A percentile compares a stretch with the other conserved stretches of the same genome.
Evolutionary conservation across 179 eudicot species (phyloP).

Genomic region (Spergularia azorica): DNA sequence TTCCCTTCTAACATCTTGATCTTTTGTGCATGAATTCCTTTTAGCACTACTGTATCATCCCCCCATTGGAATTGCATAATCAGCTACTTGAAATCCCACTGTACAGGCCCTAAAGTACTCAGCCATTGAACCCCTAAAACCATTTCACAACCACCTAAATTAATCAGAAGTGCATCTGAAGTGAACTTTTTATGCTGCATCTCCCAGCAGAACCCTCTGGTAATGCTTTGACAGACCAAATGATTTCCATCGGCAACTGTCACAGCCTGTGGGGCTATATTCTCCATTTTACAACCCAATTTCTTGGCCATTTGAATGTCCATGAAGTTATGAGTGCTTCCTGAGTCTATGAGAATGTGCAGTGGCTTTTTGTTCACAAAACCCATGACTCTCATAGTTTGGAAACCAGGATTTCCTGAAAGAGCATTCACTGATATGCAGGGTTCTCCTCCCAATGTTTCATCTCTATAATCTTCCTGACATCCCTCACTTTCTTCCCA

Average conservation of each 20-base stretch:
- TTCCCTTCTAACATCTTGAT: neutral
- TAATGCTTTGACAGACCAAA: neutral
- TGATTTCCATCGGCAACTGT: slow-evolving; percentile 6
- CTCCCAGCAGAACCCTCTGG: neutral
- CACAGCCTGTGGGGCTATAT: neutral
- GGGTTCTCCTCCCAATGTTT: too few relatives aligned
- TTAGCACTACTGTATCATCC: neutral
- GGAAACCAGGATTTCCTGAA: neutral
- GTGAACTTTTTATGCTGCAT: neutral
- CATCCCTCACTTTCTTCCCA: too few relatives aligned
- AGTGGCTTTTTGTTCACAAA: slow-evolving; percentile 1
- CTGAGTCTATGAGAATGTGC: neutral
- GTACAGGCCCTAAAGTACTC: neutral
- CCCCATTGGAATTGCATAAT: neutral
- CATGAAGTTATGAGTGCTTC: neutral
- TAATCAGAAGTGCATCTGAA: neutral
- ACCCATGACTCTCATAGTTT: neutral
- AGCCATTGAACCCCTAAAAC: neutral
- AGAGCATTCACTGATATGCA: too few relatives aligned
- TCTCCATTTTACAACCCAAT: neutral
- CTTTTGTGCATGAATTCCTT: neutral
- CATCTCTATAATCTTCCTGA: too few relatives aligned
- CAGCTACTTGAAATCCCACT: neutral
- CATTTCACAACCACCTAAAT: neutral
- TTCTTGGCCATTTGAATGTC: neutral